phyloP scores from a whole-genome alignment of 2,329 filamentous ascomycete genomes.

The Aspergillus fijiensis region DNA sequence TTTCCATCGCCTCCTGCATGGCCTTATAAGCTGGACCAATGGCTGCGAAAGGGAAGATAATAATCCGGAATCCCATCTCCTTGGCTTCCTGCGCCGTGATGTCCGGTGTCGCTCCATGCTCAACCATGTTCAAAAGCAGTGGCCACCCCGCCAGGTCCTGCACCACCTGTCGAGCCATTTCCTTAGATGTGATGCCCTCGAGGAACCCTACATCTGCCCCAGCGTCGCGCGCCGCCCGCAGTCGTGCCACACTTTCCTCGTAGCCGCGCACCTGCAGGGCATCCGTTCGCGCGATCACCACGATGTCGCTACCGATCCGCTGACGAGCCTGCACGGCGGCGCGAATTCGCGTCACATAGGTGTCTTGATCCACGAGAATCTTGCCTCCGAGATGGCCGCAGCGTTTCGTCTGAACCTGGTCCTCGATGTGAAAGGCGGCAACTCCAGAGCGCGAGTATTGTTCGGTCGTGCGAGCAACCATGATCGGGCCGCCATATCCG shows the following conservation, averaged over 20 bases:
- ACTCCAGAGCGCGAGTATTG: constrained; percentile 55
- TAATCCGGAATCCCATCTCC: constrained; percentile 44
- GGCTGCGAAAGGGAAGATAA: constrained; percentile 45
- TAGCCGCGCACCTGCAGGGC: constrained; percentile 39
- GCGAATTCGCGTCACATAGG: constrained; percentile 39
- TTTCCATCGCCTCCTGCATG: constrained; percentile 39
- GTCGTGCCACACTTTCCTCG: constrained; percentile 39
- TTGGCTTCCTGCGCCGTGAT: constrained; percentile 39
- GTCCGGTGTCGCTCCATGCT: constrained; percentile 44
- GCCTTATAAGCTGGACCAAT: constrained; percentile 39
- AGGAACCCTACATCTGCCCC: constrained; percentile 46
- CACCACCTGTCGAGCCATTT: constrained; percentile 37
- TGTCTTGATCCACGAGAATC: constrained; percentile 36
- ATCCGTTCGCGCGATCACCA: constrained; percentile 48
- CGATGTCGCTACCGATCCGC: constrained; percentile 41
- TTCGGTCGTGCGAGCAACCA: constrained; percentile 51
- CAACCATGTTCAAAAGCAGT: constrained; percentile 47
- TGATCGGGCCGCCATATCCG: constrained; percentile 53
- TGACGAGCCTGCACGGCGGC: constrained; percentile 38
- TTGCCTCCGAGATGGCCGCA: constrained; percentile 45
- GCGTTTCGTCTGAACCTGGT: constrained; percentile 52
- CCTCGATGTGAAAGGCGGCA: constrained; percentile 58
- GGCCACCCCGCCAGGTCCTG: constrained; percentile 41
- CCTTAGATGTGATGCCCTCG: constrained; percentile 41
- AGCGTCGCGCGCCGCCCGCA: constrained; percentile 41